Percentiles rank a stretch among this genome's conserved stretches.
Conservation (phyloP, 805 yeast genomes). For the Schwanniomyces pseudopolymorphus region DNA sequence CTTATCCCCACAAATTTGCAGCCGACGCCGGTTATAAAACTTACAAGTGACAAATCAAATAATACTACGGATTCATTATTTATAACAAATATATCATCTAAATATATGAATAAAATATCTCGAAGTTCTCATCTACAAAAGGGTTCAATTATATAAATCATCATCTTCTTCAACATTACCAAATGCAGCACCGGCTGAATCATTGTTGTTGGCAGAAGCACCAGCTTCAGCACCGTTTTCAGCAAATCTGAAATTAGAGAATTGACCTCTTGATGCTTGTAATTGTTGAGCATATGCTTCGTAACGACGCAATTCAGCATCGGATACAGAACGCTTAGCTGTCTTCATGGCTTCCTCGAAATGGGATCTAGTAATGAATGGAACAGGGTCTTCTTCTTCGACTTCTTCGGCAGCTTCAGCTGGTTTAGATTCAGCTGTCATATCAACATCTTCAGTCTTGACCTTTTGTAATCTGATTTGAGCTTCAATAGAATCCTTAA, state of each 20-base stretch:
- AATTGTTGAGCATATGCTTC: slow-evolving; percentile 97
- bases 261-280: slow-evolving; percentile 94
- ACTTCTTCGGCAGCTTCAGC: slow-evolving; percentile 52
- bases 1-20: background rate
- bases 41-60: background rate
- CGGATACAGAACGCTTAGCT: slow-evolving; percentile 95
- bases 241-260: slow-evolving; percentile 83
- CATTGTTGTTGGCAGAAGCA: slow-evolving; percentile 9
- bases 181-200: slow-evolving; percentile 42
- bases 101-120: slow-evolving; percentile 10
- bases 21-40: background rate
- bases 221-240: slow-evolving; percentile 39
- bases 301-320: slow-evolving; percentile 96
- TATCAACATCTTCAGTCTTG: slow-evolving; percentile 48
- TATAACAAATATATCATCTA: background rate
- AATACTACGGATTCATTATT: background rate
- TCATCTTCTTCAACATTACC: slow-evolving; percentile 56
- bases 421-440: slow-evolving; percentile 34
- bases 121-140: slow-evolving; percentile 3
- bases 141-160: slow-evolving; percentile 56
- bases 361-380: slow-evolving; percentile 89
- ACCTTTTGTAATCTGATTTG: slow-evolving; percentile 36
- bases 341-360: slow-evolving; percentile 99
- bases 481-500: slow-evolving; percentile 96
- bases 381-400: slow-evolving; percentile 90